Evolutionary conservation across 192 early-diverging fungal genomes (phyloP), one percentile per base, ranked within the genome.

Genomic region (Radiomyces spectabilis): DNA sequence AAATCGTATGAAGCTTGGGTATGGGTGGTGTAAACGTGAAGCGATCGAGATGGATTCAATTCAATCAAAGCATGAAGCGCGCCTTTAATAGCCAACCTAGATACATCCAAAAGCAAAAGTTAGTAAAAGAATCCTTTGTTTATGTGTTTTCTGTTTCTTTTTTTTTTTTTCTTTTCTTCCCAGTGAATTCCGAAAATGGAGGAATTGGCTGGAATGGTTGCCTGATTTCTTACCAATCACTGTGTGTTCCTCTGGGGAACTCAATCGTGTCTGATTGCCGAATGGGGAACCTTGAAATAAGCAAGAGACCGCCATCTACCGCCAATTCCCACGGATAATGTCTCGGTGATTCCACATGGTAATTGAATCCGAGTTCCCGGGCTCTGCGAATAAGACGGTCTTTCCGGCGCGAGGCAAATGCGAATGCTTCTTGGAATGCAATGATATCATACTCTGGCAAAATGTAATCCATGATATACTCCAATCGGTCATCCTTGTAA

Each of bases 1-100:
- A 63, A 56, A 21, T 72, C 74, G 48, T 85, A 84, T 5, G 86
- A 86, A 18, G 88, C 88, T 68, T 93, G 91, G 13, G 90, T 82
- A 54, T 93, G 89, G 13, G 91, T 93, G 7, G 80, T 91, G 63
- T 89, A 89, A 22, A 92, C 30, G 58, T 91, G 84, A 30, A 86
- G 51, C 48, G 74, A 62, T 4, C 59, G 64, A 1, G 49, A 37
- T 19, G 65, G 56, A n/a, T 68, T 64, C 15, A 87, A 46, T 27
- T 68, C 72, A n/a, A 92, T 79, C 53, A 80, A 76, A 22, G 87
- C 85, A 58, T 92, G 87, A 15, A 92, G 45, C 0, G 79, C 89
- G 10, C 91, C 91, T 71, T 92, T 92, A 25, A 78, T 67, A 2
- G 80, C 62, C 29, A 86, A 57, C 79, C 72, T 74, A 53, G 7